Base-by-base conservation (phyloP, 768 basidiomycete genomes). In the Sutorius australiensis region DNA sequence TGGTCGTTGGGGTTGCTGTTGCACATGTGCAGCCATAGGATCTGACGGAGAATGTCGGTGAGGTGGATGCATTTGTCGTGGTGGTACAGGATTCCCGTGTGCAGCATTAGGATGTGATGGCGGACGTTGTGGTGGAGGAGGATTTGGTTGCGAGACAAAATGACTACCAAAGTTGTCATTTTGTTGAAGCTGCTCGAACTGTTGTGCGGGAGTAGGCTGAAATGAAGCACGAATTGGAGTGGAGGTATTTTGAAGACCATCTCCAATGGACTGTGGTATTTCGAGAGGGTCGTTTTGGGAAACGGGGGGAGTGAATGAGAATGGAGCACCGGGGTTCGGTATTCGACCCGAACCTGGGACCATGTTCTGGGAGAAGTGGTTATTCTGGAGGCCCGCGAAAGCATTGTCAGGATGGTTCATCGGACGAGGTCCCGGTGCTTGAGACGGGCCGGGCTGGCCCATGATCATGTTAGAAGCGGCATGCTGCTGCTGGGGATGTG, bases 131-230 rank as follows among this genome's bases (percentile, higher is more conserved):
- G 66, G 74, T 9, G 68, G 74, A 5, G 66, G 70, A 62, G 66
- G 71, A 65, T 63, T 77, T 66, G 54, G 68, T 66, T 75, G 74
- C 6, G 66, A 50, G 30, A 66, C 66, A 47, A 75, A 77, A 57
- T 70, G 67, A 50, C 60, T 30, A 32, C 56, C 41, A 51, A 70
- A 77, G 33, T 53, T 62, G 43, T 74, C 70, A 49, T 55, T 57
- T 57, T 73, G 70, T 54, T 75, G 77, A 74, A 83, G 81, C 61
- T 82, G 76, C 50, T 80, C 80, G 55, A 79, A 77, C 50, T 81
- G 79, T 61, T 89, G 86, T 3, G 83, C 82, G 2, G 86, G 84
- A 0, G 85, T 86, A 12, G 76, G 63, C 28, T 77, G 76, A 60
- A 83, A 82, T 8, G 67, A 62, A 6, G 71, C 30, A 27, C 79